A percentile compares a stretch with the other conserved stretches of the same genome.
Conservation (phyloP, 805 yeast species). For the Lachancea dasiensis region DNA sequence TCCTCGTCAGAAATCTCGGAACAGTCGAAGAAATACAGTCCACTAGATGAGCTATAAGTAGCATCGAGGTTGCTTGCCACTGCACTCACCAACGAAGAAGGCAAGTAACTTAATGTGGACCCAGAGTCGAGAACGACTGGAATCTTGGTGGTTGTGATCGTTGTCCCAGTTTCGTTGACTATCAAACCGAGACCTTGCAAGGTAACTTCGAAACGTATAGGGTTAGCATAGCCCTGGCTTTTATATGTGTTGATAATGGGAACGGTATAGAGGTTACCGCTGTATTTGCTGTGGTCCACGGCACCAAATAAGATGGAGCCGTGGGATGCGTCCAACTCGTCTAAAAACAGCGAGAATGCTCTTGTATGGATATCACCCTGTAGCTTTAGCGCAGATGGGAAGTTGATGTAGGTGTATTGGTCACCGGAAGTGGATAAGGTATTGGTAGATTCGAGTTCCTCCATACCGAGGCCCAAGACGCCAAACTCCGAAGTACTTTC, state of each 20-base stretch:
- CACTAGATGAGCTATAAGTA: constrained; percentile 35
- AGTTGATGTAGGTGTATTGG: constrained; percentile 50
- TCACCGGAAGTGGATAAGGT: constrained; percentile 17
- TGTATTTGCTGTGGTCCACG: constrained; percentile 56
- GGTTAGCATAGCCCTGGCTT: constrained; percentile 14
- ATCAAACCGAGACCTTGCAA: constrained; percentile 28
- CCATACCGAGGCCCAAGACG: constrained; percentile 68
- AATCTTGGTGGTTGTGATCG: constrained; percentile 23
- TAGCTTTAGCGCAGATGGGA: constrained; percentile 55
- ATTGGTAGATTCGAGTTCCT: constrained; percentile 61
- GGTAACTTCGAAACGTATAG: constrained; percentile 25
- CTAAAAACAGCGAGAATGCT: constrained; percentile 59
- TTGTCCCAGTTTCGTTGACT: constrained; percentile 22
- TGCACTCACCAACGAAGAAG: constrained; percentile 27
- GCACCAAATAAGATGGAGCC: constrained; percentile 72
- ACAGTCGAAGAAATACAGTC: constrained; percentile 46
- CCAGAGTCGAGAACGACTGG: constrained; percentile 51
- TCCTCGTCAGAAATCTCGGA: constrained; percentile 27
- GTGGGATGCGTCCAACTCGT: constrained; percentile 34
- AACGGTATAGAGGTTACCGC: constrained; percentile 44
- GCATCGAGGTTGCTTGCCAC: constrained; percentile 37
- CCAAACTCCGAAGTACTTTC: constrained; percentile 57
- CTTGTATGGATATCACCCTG: constrained; percentile 51
- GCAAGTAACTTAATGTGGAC: constrained; percentile 46
- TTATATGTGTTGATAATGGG: constrained; percentile 42